Evolutionary conservation across 2,329 filamentous ascomycete species (phyloP).

Genomic region (Ceratocystis lukuohia): DNA sequence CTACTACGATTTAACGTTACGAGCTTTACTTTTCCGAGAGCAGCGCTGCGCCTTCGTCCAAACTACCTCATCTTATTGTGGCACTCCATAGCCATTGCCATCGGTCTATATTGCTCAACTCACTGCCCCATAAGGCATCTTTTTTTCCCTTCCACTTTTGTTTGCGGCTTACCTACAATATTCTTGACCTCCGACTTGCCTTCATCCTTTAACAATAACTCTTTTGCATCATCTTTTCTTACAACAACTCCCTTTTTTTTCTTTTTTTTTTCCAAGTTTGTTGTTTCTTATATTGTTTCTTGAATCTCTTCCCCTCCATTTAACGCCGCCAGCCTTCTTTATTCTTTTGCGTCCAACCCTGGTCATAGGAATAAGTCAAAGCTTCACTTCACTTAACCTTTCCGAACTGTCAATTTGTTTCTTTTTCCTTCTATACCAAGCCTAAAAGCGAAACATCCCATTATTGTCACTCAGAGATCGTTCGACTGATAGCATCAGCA

Average conservation of each 20-base stretch:
- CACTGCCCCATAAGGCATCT: slow-evolving; percentile 7
- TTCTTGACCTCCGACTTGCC: neutral
- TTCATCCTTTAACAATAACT: slow-evolving; percentile 3
- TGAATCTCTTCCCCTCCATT: neutral
- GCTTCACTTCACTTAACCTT: slow-evolving; percentile 2
- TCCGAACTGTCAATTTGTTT: slow-evolving; percentile 4
- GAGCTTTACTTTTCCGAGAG: slow-evolving; percentile 6
- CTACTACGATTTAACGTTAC: slow-evolving; percentile 9
- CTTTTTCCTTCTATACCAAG: slow-evolving; percentile 3
- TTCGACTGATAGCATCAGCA: neutral
- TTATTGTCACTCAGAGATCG: neutral
- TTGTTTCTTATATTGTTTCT: neutral
- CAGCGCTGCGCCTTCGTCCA: slow-evolving; percentile 8
- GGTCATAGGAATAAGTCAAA: slow-evolving; percentile 9
- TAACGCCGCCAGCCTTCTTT: slow-evolving; percentile 2
- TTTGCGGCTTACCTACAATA: neutral
- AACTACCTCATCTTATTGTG: slow-evolving; percentile 10
- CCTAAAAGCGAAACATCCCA: slow-evolving; percentile 1
- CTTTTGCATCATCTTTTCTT: slow-evolving; percentile 1
- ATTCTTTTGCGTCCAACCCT: slow-evolving; percentile 1
- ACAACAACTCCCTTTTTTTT: neutral
- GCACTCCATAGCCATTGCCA: slow-evolving; percentile 7
- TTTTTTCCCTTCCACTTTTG: neutral
- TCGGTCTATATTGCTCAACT: slow-evolving; percentile 10
- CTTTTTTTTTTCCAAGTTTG: neutral